phyloP scores from a whole-genome alignment of 306 rosid genomes.

The Calophaca sinica region DNA sequence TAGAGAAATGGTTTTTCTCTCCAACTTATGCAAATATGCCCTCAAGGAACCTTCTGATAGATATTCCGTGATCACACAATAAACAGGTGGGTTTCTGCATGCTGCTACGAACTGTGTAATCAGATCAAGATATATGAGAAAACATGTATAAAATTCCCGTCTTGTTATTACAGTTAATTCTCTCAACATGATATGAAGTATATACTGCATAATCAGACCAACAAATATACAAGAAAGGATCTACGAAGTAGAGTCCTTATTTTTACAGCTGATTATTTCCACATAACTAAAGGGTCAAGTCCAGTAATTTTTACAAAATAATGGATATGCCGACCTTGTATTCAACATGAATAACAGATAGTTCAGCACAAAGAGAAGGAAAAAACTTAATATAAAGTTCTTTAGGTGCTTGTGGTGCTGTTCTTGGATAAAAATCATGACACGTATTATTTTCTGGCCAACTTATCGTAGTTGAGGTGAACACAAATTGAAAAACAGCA shows the following conservation, averaged over 20 bases:
- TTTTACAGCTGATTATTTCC: slow-evolving; percentile 15
- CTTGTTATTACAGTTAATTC: not conserved
- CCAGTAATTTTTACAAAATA: slow-evolving; percentile 21
- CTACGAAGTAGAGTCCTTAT: slow-evolving; percentile 11
- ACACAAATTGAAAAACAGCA: not conserved
- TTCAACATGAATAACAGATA: slow-evolving; percentile 42
- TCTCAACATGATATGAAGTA: slow-evolving; percentile 35
- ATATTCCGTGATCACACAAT: slow-evolving; percentile 89
- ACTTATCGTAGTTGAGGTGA: slow-evolving; percentile 11
- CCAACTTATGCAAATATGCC: slow-evolving; percentile 81
- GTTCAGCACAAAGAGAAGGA: not conserved
- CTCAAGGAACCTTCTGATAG: slow-evolving; percentile 87
- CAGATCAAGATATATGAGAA: slow-evolving; percentile 50
- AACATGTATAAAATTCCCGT: slow-evolving; percentile 23
- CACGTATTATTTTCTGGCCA: not conserved
- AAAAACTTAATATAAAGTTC: not conserved
- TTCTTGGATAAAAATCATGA: slow-evolving; percentile 25
- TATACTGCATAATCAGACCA: slow-evolving; percentile 50
- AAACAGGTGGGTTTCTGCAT: slow-evolving; percentile 86
- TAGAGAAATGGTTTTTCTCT: slow-evolving; percentile 64
- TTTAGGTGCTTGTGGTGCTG: not conserved
- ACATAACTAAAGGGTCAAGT: slow-evolving; percentile 34
- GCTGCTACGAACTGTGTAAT: slow-evolving; percentile 83
- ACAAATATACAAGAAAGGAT: slow-evolving; percentile 29
- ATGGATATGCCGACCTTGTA: not conserved